Conservation (phyloP, 768 basidiomycete species). For the Mycena polygramma region DNA sequence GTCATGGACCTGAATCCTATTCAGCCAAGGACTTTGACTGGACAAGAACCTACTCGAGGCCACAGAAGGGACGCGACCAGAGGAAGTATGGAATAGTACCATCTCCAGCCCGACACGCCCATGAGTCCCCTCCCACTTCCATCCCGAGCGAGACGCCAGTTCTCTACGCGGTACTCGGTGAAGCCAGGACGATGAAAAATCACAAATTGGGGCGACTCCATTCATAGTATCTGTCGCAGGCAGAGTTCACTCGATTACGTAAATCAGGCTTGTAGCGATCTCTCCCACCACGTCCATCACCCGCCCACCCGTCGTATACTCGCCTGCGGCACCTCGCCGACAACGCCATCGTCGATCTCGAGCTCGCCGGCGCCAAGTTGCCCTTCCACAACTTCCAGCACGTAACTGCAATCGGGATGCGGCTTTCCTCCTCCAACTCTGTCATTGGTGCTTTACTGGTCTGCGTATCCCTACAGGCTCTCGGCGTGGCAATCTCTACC, state of each 20-base stretch:
- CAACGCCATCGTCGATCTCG: too few relatives aligned
- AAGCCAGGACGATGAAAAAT: conserved; percentile 60
- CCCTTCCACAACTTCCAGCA: too few relatives aligned
- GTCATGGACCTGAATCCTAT: conserved; percentile 36
- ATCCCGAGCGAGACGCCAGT: conserved; percentile 60
- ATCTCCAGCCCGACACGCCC: conserved; percentile 48
- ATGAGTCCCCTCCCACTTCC: conserved; percentile 51
- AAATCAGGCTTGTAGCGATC: too few relatives aligned
- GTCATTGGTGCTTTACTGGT: background rate
- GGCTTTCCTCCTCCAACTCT: background rate
- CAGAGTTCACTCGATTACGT: background rate
- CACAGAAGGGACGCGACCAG: conserved; percentile 49
- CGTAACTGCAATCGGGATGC: too few relatives aligned
- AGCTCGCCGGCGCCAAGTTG: too few relatives aligned
- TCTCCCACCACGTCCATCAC: too few relatives aligned
- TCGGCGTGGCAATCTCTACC: background rate
- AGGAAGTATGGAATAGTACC: conserved; percentile 53
- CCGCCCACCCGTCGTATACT: too few relatives aligned
- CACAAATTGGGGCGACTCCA: conserved; percentile 61
- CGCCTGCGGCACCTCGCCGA: too few relatives aligned
- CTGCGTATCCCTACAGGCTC: conserved; percentile 4
- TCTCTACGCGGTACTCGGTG: conserved; percentile 73
- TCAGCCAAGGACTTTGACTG: conserved; percentile 27
- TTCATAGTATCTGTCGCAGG: conserved; percentile 31
- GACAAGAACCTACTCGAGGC: conserved; percentile 44